Conservation (phyloP, 257 asterid genomes). For the Plantago elongata region DNA sequence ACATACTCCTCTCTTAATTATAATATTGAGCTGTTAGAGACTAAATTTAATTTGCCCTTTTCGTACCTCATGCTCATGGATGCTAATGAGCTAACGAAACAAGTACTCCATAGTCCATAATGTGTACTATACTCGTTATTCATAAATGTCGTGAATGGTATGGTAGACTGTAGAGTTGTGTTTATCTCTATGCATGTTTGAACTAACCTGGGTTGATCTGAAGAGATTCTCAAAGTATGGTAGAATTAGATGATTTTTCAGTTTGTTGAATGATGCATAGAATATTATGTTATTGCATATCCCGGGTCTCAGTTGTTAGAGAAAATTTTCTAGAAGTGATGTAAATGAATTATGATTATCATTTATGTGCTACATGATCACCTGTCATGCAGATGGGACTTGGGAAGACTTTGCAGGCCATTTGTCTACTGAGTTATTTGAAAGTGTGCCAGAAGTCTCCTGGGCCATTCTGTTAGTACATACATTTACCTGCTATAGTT, state of each 20-base stretch:
- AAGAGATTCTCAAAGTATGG: background rate
- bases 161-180: background rate
- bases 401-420: slow-evolving; percentile 93
- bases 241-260: background rate
- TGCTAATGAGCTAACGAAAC: background rate
- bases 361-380: slow-evolving; percentile 4
- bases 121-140: slow-evolving; percentile 12
- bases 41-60: background rate
- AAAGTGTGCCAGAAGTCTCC: slow-evolving; percentile 53
- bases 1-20: background rate
- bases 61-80: background rate
- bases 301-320: slow-evolving; percentile 5
- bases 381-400: slow-evolving; percentile 72
- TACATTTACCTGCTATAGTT: slow-evolving; percentile 8
- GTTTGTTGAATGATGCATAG: background rate
- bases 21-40: background rate
- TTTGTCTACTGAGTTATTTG: slow-evolving; percentile 78
- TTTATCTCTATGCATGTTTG: slow-evolving; percentile 9
- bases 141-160: slow-evolving; percentile 7
- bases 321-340: background rate
- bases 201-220: background rate
- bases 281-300: background rate
- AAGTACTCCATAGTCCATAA: background rate
- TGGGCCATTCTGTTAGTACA: slow-evolving; percentile 81
- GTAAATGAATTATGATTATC: slow-evolving; percentile 6